Conservation (phyloP, 495 filamentous ascomycete species). For the Endocarpon pusillum region DNA sequence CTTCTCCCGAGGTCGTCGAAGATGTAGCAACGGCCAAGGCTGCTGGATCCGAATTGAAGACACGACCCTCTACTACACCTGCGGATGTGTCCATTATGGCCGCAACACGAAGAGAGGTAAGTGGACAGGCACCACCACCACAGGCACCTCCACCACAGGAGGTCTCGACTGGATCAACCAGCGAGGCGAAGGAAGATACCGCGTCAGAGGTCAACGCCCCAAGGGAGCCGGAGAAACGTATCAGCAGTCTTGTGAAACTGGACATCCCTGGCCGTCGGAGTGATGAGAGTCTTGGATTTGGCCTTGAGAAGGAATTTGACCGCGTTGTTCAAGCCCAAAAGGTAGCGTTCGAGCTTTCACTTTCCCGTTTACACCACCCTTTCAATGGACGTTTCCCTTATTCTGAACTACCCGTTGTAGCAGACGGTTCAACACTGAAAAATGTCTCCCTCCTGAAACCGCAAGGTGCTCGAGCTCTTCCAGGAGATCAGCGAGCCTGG, state of each 20-base stretch:
- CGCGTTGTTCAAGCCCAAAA: conserved; percentile 94
- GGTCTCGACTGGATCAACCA: too few relatives aligned
- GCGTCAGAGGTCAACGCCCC: conserved; percentile 7
- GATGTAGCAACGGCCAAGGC: conserved; percentile 79
- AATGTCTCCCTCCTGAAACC: too few relatives aligned
- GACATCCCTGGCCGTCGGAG: conserved; percentile 46
- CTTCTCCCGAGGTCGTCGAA: conserved; percentile 51
- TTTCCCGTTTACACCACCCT: conserved; percentile 18
- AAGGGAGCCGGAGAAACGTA: conserved; percentile 25
- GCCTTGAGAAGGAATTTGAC: conserved; percentile 84
- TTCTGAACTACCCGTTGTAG: too few relatives aligned
- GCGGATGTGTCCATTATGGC: conserved; percentile 78
- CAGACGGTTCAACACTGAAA: too few relatives aligned
- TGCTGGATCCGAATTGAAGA: conserved; percentile 74
- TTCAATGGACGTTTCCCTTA: conserved; percentile 1
- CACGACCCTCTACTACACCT: conserved; percentile 70
- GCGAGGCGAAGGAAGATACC: conserved; percentile 30
- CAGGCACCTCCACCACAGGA: too few relatives aligned
- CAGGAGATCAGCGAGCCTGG: not conserved
- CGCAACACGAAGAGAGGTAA: conserved; percentile 68
- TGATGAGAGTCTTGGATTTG: conserved; percentile 41
- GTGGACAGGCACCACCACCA: conserved; percentile 48
- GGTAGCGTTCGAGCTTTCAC: conserved; percentile 51
- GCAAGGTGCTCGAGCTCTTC: too few relatives aligned
- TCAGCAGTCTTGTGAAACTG: conserved; percentile 39